Evolutionary conservation across 2,329 filamentous ascomycete species (phyloP), one percentile per base, ranked within the genome.

Genomic region (Penicillium vulpinum): DNA sequence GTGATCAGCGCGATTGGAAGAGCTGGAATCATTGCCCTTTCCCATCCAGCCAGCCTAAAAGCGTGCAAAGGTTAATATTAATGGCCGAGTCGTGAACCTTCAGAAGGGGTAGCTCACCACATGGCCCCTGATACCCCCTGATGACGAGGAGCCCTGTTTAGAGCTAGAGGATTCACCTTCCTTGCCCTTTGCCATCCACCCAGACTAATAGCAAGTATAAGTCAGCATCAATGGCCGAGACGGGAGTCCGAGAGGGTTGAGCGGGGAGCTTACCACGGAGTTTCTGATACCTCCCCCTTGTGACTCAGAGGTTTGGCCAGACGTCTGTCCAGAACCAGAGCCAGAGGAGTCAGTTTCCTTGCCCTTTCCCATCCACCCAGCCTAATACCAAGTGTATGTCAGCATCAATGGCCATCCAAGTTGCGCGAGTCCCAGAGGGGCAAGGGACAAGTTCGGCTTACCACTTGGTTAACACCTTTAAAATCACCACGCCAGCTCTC

Each of bases 11-110:
- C 72, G 67, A 31, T 83, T 75, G 36, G 75, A n/a, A n/a, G n/a
- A 68, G 39, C 75, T 70, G 16, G 73, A 62, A 55, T 79, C 73
- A 59, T 82, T 79, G 54, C 82, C 77, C 71, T 83, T 81, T 46
- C 85, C 83, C 69, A 86, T 78, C 81, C 81, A 83, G 63, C 82
- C 82, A 60, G 81, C 81, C 83, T 86, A n/a, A 18, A 43, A 62
- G 38, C 43, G 29, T 33, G 36, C 28, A 58, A 45, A 59, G 36
- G 58, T 54, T 31, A 52, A 39, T 16, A 56, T 67, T 50, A 65
- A 60, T 51, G 46, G 50, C 44, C 18, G 43, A 49, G 48, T 40
- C 52, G 48, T 44, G n/a, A 48, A 39, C n/a, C n/a, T n/a, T 55
- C 53, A 41, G 18, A 39, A 53, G 36, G 31, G 29, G 22, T 51